Evolutionary conservation across 768 basidiomycete genomes (phyloP).

Genomic region (Auricularia auricula-judae): DNA sequence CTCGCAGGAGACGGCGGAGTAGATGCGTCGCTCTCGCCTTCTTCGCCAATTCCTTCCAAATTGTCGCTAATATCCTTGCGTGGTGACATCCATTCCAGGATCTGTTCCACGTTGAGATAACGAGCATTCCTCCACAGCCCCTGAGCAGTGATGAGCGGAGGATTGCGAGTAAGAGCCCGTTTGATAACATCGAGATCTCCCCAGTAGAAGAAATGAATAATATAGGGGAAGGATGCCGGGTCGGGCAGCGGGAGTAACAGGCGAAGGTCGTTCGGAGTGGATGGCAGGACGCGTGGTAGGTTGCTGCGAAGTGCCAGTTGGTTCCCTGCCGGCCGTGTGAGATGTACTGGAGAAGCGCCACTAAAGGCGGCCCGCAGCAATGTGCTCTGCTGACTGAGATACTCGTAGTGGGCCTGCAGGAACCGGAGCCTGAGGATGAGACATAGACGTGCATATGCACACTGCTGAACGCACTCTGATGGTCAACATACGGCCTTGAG

Average conservation of each 20-base stretch:
- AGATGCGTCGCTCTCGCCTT: not conserved
- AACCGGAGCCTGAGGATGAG: not conserved
- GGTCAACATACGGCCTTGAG: not conserved
- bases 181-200: slow-evolving; percentile 22
- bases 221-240: slow-evolving; percentile 55
- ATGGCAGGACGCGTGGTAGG: slow-evolving; percentile 59
- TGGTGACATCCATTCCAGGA: not conserved
- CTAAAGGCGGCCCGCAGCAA: slow-evolving; percentile 63
- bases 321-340: slow-evolving; percentile 31
- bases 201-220: slow-evolving; percentile 78
- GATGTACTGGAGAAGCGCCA: slow-evolving; percentile 50
- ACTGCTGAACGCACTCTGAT: not conserved
- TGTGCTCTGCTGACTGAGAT: slow-evolving; percentile 70
- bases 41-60: not conserved
- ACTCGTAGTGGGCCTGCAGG: slow-evolving; percentile 64
- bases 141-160: not conserved
- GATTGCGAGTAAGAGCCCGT: not conserved
- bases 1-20: too few relatives aligned
- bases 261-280: slow-evolving; percentile 42
- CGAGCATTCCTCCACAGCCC: not conserved
- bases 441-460: not conserved
- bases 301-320: slow-evolving; percentile 30
- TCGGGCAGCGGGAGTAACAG: slow-evolving; percentile 69
- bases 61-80: not conserved
- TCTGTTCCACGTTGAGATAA: not conserved